Evolutionary conservation across 345 rosid genomes (phyloP).

Genomic region (Barbarea vulgaris): DNA sequence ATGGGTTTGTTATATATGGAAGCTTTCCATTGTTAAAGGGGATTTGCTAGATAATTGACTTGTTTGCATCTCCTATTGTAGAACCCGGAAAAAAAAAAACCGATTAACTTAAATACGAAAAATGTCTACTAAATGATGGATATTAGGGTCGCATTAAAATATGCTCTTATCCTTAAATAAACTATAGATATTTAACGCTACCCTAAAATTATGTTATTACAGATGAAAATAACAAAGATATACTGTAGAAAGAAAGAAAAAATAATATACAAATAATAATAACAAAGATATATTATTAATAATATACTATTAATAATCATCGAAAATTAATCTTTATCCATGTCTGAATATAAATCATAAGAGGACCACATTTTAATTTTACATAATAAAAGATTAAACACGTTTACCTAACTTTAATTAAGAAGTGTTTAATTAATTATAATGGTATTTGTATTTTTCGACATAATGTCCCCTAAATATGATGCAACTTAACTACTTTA

Average conservation of each 20-base stretch:
- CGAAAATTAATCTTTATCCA: neutral
- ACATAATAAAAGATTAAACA: conserved; percentile 31
- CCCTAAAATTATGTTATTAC: neutral
- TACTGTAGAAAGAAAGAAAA: neutral
- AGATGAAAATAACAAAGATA: neutral
- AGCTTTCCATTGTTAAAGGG: conserved; percentile 10
- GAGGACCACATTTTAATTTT: neutral
- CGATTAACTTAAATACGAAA: neutral
- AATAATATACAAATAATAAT: neutral
- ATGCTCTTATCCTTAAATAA: too few species aligned
- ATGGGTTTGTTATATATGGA: neutral
- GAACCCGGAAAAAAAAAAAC: neutral
- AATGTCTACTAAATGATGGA: neutral
- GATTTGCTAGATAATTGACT: neutral
- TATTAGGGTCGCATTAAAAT: too few species aligned
- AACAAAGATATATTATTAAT: neutral
- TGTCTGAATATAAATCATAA: neutral
- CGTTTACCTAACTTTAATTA: conserved; percentile 51
- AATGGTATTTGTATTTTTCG: conserved; percentile 45
- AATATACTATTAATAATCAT: neutral
- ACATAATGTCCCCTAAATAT: conserved; percentile 69
- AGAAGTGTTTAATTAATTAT: conserved; percentile 16
- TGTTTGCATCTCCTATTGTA: neutral
- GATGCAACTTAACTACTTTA: conserved; percentile 44
- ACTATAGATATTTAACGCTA: too few species aligned